Percentiles rank a stretch among this genome's conserved stretches.
Evolutionary conservation across 306 rosid species (phyloP).

Genomic region (Rubus parviflorus): DNA sequence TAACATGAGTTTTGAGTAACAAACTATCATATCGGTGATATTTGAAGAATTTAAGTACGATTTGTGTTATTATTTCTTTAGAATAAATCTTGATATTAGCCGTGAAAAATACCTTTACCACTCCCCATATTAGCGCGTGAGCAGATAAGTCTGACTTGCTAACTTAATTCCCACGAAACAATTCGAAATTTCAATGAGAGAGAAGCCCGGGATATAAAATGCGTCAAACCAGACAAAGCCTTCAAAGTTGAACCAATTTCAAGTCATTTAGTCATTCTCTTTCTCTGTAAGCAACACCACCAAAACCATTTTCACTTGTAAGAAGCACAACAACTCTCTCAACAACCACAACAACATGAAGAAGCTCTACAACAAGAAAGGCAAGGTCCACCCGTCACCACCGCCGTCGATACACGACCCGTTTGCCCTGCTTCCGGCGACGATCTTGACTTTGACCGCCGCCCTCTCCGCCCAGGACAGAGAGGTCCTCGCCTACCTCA

Average conservation of each 20-base stretch:
- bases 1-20: too few relatives aligned
- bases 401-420: slow-evolving; percentile 24
- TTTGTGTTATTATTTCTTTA: too few relatives aligned
- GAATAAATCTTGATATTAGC: too few relatives aligned
- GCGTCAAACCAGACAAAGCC: neutral
- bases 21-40: too few relatives aligned
- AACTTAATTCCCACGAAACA: neutral
- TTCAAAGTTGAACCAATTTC: neutral
- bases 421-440: slow-evolving; percentile 28
- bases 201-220: neutral
- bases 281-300: neutral
- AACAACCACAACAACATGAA: slow-evolving; percentile 20
- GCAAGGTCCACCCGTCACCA: slow-evolving; percentile 36
- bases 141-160: neutral
- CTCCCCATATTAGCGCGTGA: neutral
- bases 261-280: neutral
- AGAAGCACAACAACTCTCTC: slow-evolving; percentile 3
- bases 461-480: slow-evolving; percentile 32
- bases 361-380: slow-evolving; percentile 38
- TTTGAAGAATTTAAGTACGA: too few relatives aligned
- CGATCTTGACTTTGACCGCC: slow-evolving; percentile 18
- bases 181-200: neutral
- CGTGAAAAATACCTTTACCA: too few relatives aligned
- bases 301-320: neutral
- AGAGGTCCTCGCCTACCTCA: slow-evolving; percentile 38